These are phyloP conservation scores for Allium sativum DNA, from an alignment of 106 monocot species.

Conservation along the genomic window DNA sequence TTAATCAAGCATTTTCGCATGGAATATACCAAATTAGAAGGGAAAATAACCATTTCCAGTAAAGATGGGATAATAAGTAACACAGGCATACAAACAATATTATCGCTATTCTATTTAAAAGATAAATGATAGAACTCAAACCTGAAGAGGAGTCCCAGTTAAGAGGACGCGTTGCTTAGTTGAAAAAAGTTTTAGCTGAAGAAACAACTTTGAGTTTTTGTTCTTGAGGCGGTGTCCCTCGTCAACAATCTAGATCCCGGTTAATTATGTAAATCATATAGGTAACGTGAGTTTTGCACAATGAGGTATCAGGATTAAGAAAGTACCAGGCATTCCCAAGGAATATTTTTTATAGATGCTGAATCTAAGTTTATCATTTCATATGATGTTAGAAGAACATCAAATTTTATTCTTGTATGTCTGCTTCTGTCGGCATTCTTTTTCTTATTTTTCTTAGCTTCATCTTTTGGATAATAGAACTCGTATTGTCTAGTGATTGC, in stretches of 20 bases:
- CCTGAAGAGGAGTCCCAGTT: conserved; percentile 99
- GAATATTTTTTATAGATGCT: conserved; percentile 51
- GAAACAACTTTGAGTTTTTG: conserved; percentile 96
- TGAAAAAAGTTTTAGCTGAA: conserved; percentile 71
- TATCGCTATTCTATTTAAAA: background rate
- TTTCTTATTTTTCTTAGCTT: conserved; percentile 51
- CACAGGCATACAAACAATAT: background rate
- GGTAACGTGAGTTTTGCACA: background rate
- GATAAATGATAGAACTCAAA: conserved; percentile 4
- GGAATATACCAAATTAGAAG: no score
- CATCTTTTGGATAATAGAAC: conserved; percentile 73
- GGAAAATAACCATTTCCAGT: no score
- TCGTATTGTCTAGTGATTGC: conserved; percentile 67
- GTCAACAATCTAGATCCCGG: conserved; percentile 61
- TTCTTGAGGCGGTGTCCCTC: conserved; percentile 98
- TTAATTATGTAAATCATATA: background rate
- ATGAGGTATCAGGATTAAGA: background rate
- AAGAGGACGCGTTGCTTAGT: conserved; percentile 89
- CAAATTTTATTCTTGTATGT: conserved; percentile 69
- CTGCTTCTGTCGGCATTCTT: conserved; percentile 28
- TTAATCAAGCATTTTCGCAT: no score
- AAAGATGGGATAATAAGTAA: no score
- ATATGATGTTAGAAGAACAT: conserved; percentile 96
- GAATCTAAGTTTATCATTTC: conserved; percentile 99
- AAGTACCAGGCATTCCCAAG: conserved; percentile 86